These are phyloP conservation scores for Aspergillus sp. DNA, from an alignment of 2,329 filamentous ascomycete genomes.

Conservation along the genomic window DNA sequence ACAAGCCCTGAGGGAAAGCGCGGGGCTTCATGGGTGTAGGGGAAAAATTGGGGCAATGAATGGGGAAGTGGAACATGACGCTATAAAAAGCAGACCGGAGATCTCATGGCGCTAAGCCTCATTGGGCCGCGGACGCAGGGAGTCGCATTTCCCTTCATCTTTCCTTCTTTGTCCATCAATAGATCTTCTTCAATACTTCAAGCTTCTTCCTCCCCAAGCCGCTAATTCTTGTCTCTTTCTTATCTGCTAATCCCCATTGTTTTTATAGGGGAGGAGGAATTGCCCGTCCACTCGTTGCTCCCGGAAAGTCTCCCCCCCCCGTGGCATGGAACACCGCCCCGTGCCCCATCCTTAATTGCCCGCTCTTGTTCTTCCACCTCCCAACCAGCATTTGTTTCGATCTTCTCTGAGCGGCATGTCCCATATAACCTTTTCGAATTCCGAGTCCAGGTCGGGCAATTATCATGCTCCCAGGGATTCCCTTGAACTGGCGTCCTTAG, in stretches of 20 bases:
- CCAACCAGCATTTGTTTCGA: neutral
- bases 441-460: conserved; percentile 30
- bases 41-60: neutral
- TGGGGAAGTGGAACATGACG: neutral
- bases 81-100: conserved; percentile 4
- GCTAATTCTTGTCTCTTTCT: neutral
- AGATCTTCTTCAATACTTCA: conserved; percentile 2
- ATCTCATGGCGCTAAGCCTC: conserved; percentile 16
- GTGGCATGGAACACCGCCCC: conserved; percentile 17
- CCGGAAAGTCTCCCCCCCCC: neutral
- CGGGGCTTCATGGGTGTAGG: conserved; percentile 23
- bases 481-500: conserved; percentile 91
- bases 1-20: conserved; percentile 14
- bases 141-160: neutral
- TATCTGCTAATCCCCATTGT: neutral
- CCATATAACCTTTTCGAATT: conserved; percentile 32
- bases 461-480: conserved; percentile 71
- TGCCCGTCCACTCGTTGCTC: neutral
- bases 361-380: conserved; percentile 7
- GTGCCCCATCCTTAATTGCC: conserved; percentile 11
- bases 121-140: conserved; percentile 8
- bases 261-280: neutral
- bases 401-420: conserved; percentile 31
- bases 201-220: neutral
- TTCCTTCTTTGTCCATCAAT: conserved; percentile 1